A percentile compares a stretch with the other conserved stretches of the same genome.
Conservation (phyloP, 768 basidiomycete species). For the Omphalotus guepiniiformis region DNA sequence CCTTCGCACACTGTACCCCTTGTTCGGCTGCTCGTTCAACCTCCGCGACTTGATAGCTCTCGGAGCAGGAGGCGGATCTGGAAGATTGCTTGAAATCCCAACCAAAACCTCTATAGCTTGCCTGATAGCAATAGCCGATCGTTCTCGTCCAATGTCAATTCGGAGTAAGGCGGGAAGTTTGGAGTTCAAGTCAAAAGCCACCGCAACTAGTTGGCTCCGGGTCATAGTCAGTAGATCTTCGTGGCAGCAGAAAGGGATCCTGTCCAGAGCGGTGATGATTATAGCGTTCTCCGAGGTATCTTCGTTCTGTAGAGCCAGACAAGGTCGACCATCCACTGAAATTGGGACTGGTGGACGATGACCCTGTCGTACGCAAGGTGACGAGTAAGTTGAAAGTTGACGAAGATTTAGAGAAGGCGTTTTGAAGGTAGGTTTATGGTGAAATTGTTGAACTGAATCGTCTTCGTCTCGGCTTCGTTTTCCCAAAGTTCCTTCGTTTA, state of each 20-base stretch:
- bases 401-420: too few relatives aligned
- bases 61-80: conserved; percentile 33
- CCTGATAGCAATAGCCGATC: conserved; percentile 41
- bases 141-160: conserved; percentile 40
- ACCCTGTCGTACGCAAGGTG: too few relatives aligned
- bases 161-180: conserved; percentile 48
- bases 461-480: too few relatives aligned
- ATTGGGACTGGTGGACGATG: too few relatives aligned
- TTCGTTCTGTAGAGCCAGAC: conserved; percentile 60
- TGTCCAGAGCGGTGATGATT: conserved; percentile 57
- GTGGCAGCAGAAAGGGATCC: conserved; percentile 68
- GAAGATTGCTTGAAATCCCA: conserved; percentile 33
- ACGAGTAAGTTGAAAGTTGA: too few relatives aligned
- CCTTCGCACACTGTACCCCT: conserved; percentile 1
- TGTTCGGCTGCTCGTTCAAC: too few relatives aligned
- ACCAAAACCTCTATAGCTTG: conserved; percentile 56
- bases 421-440: too few relatives aligned
- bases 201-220: conserved; percentile 44
- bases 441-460: too few relatives aligned
- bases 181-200: conserved; percentile 52
- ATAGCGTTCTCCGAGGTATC: conserved; percentile 49
- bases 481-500: too few relatives aligned
- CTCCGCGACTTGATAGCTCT: conserved; percentile 26
- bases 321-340: too few relatives aligned
- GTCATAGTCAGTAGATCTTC: conserved; percentile 68